phyloP scores from a whole-genome alignment of 2,329 filamentous ascomycete species.

The Cyphellophora attinorum region DNA sequence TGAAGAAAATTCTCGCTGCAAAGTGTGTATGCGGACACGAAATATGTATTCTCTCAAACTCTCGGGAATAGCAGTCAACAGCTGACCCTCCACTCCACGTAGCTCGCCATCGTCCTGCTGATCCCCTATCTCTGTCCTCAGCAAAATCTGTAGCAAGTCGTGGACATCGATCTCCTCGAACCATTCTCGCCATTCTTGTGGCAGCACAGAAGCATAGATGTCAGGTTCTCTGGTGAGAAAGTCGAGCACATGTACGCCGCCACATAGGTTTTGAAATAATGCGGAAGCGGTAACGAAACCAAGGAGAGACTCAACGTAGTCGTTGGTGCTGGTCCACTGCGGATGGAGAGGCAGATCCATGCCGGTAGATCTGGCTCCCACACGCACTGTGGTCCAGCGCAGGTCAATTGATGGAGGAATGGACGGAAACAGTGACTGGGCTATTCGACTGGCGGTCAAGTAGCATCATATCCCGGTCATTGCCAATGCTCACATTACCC shows the following conservation, averaged over 20 bases:
- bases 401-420: no score
- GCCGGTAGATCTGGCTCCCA: no score
- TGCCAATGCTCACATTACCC: no score
- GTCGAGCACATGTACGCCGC: slow-evolving; percentile 93
- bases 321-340: slow-evolving; percentile 60
- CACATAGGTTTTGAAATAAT: slow-evolving; percentile 79
- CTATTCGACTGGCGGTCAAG: no score
- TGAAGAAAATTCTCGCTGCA: slow-evolving; percentile 51
- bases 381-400: no score
- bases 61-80: slow-evolving; percentile 36
- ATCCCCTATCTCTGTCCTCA: slow-evolving; percentile 62
- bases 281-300: slow-evolving; percentile 64
- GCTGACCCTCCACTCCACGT: slow-evolving; percentile 7
- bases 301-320: slow-evolving; percentile 71
- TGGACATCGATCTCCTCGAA: slow-evolving; percentile 62
- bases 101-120: slow-evolving; percentile 24
- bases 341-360: slow-evolving; percentile 62
- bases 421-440: no score
- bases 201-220: slow-evolving; percentile 68
- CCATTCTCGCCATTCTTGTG: slow-evolving; percentile 72
- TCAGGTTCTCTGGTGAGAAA: slow-evolving; percentile 83
- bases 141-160: slow-evolving; percentile 67
- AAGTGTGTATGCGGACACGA: slow-evolving; percentile 58
- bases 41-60: slow-evolving; percentile 63
- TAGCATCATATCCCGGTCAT: no score